Evolutionary conservation across 2,329 filamentous ascomycete species (phyloP), one percentile per base, ranked within the genome.

Genomic region (Chaetothyriales sp.): DNA sequence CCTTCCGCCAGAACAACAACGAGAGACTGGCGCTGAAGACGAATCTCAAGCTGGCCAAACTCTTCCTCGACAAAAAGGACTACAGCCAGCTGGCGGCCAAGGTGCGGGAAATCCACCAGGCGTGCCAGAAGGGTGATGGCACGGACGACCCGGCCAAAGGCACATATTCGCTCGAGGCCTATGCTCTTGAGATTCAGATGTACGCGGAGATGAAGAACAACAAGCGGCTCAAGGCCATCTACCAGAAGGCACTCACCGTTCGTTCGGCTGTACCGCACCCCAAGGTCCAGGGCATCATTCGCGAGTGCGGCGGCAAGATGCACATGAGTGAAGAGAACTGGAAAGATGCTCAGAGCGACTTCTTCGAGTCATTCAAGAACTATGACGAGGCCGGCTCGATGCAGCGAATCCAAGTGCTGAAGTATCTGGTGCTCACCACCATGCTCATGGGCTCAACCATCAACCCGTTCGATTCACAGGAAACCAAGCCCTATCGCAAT

Each of bases 261-360:
- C 83, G 87, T 55, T 96, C 92, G n/a, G 92, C 92, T 0, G 92
- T 98, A 10, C 90, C 92, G 42, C 92, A 98, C 69, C 92, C 92
- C 53, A 94, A 95, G 70, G 95, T 98, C 66, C 95, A 96, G 87
- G 92, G 92, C 48, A 90, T 98, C 66, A 98, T 98, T 64, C 84
- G 90, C 50, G 92, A 98, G 71, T 98, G 92, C 65, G 92, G 92
- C 62, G 92, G 92, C 61, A 98, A 98, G 74, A 98, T 98, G 92
- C 89, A 96, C 72, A 96, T 98, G 92, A 92, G 86, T 66, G 92
- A 98, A 74, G 92, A 96, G 71, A 96, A 96, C 66, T 98, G 92
- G 92, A 87, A 92, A 66, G 86, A 89, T 63, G 92, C 92, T 1
- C 89, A 96, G 69, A 90, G 82, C 61, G 92, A 96, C 71, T 98